Base-by-base conservation (phyloP, 441 rosid genomes). In the Erysimum cheiri region DNA sequence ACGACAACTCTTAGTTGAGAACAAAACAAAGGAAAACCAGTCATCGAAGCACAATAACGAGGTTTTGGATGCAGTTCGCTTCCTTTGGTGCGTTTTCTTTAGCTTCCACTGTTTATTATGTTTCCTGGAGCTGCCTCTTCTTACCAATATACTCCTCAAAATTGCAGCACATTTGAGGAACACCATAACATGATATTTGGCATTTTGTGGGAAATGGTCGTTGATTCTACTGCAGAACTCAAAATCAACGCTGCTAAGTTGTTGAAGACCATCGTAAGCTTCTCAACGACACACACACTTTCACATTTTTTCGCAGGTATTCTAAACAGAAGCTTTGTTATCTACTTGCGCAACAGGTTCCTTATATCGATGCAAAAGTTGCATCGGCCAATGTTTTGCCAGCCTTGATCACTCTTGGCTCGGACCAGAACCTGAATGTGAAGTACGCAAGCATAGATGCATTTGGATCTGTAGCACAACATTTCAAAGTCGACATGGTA, bases 371-470 rank as follows among this genome's bases (percentile, higher is more conserved):
- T 49, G 94, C 91, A 9, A 95, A 90, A 78, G 86, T 84, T 74
- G 91, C 89, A 39, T 87, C 99, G 41, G 76, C 85, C 53, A 94
- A 92, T 74, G 89, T 95, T 73, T 80, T 95, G 73, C 99, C 99
- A 35, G 97, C 98, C 57, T 74, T 95, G 72, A 85, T 95, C 60
- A 95, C 98, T 54, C 98, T 95, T 76, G 99, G 99, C 57, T 95
- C 99, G 15, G 99, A 95, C 77, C 99, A 83, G 82, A 87, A 95
- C 81, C 84, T 90, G 71, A 89, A 78, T 83, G 98, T 95, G 54
- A 95, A 95, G 80, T 88, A 90, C 77, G 97, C 96, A 54, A 95
- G 99, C 83, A 90, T 95, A 71, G 99, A 95, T 60, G 98, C 98
- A 61, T 92, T 95, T 72, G 99, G 99, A 48, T 87, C 96, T 73